Base-by-base conservation (phyloP, 352 stramenopile species). In the Pythium folliculosum region DNA sequence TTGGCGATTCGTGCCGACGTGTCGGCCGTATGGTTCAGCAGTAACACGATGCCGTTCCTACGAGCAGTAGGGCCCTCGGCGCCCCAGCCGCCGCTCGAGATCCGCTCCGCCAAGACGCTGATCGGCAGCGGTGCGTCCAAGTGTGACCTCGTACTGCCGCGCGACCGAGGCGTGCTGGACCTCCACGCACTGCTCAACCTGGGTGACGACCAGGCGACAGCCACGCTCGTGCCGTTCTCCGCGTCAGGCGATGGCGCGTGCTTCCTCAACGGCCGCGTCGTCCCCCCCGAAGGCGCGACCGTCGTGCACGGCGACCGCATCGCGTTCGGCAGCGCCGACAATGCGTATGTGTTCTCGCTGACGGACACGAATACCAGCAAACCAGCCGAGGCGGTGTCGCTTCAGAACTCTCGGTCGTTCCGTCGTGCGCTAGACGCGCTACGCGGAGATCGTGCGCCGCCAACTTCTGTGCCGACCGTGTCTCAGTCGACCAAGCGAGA, bases 271-370 rank as follows among this genome's bases (percentile, higher is more conserved):
- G 67, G 72, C 14, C 60, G 65, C 10, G 27, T 71, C 3, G 73
- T 87, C 5, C 76, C 73, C n/a, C 52, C 69, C 14, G 69, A 87
- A 12, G 81, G 82, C 50, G 63, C 57, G 5, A 50, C 66, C 1
- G 77, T 92, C 0, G 77, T 90, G 2, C 81, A 91, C 63, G 82
- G 86, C 5, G 82, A 92, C 59, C 77, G 73, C 19, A 38, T 91
- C 10, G 76, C 84, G 2, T 90, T 94, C 48, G 84, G 82, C 0
- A 65, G 63, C 22, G 54, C 67, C 6, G 45, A 23, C 10, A 84
- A 84, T 27, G 76, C 62, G 1, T 90, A 90, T 43, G 60, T 86
- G 7, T 92, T 89, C 45, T 71, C 86, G 45, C 53, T 89, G 30
- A 81, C 71, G 4, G 21, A 47, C 10, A 48, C 52, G 1, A 38